A percentile compares a stretch with the other conserved stretches of the same genome.
phyloP scores from a whole-genome alignment of 2,329 filamentous ascomycete species.

The Coniella lustricola region DNA sequence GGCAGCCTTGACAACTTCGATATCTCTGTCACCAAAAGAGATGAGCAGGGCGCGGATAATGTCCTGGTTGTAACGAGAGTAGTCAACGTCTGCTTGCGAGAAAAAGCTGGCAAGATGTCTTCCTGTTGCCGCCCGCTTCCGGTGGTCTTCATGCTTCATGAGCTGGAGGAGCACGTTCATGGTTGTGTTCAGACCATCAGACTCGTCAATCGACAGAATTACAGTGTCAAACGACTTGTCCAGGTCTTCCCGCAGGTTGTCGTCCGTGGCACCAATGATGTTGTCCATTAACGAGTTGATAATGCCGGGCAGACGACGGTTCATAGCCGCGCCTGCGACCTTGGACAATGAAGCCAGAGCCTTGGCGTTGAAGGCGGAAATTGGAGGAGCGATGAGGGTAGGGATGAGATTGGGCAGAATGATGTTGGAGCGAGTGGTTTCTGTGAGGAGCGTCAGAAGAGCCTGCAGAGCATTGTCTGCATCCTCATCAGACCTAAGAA shows the following conservation, averaged over 20 bases:
- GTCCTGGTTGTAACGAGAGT: conserved; percentile 92
- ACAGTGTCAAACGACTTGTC: conserved; percentile 81
- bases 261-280: conserved; percentile 70
- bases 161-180: conserved; percentile 90
- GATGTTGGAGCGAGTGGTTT: conserved; percentile 88
- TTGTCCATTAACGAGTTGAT: conserved; percentile 93
- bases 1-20: conserved; percentile 77
- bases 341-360: conserved; percentile 88
- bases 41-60: conserved; percentile 85
- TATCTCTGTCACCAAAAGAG: conserved; percentile 83
- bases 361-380: conserved; percentile 89
- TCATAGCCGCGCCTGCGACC: conserved; percentile 87
- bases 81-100: conserved; percentile 70
- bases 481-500: conserved; percentile 78
- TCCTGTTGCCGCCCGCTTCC: conserved; percentile 69
- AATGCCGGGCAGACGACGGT: conserved; percentile 78
- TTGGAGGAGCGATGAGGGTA: conserved; percentile 81
- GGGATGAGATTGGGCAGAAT: conserved; percentile 95
- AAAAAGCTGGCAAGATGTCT: conserved; percentile 84
- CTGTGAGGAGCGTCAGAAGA: conserved; percentile 86
- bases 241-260: conserved; percentile 65
- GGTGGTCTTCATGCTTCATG: conserved; percentile 89
- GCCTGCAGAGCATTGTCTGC: conserved; percentile 90
- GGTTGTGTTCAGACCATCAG: conserved; percentile 86
- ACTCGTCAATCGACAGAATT: conserved; percentile 88